Conservation (phyloP, 2,329 filamentous ascomycete genomes). For the Thielaviopsis musarum region DNA sequence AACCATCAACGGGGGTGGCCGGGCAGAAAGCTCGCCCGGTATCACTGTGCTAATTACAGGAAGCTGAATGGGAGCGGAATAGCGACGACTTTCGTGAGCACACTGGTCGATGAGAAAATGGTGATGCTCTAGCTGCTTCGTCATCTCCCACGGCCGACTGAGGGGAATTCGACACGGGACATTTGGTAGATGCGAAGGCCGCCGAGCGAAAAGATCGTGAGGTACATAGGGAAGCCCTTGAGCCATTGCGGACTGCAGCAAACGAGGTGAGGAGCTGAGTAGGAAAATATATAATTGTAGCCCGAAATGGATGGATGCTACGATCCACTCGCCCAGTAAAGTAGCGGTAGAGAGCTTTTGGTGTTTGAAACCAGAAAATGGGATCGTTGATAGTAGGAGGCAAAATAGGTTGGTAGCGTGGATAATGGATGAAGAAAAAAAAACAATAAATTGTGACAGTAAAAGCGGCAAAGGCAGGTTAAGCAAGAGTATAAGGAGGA, state of each 20-base stretch:
- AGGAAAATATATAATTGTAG: no score
- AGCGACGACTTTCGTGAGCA: not conserved
- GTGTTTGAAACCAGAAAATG: no score
- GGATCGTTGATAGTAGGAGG: no score
- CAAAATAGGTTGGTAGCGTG: no score
- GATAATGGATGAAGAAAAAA: no score
- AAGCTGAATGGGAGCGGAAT: not conserved
- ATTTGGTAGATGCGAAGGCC: not conserved
- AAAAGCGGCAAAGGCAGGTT: no score
- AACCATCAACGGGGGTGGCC: no score
- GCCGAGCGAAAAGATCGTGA: not conserved
- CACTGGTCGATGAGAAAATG: constrained; percentile 9
- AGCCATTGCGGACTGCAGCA: not conserved
- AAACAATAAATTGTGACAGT: no score
- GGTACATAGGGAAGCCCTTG: not conserved
- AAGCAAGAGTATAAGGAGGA: no score
- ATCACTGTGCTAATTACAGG: constrained; percentile 1
- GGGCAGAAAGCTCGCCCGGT: not conserved
- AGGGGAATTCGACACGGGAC: constrained; percentile 4
- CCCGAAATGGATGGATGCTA: no score
- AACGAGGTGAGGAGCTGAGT: not conserved
- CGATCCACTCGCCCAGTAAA: no score
- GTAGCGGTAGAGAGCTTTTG: no score
- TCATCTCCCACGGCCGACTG: constrained; percentile 9
- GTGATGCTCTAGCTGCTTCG: constrained; percentile 1